Percentiles rank a stretch among this genome's conserved stretches.
These are phyloP conservation scores for Sporopachydermia lactativora DNA, from an alignment of 805 yeast species.

Conservation along the genomic window DNA sequence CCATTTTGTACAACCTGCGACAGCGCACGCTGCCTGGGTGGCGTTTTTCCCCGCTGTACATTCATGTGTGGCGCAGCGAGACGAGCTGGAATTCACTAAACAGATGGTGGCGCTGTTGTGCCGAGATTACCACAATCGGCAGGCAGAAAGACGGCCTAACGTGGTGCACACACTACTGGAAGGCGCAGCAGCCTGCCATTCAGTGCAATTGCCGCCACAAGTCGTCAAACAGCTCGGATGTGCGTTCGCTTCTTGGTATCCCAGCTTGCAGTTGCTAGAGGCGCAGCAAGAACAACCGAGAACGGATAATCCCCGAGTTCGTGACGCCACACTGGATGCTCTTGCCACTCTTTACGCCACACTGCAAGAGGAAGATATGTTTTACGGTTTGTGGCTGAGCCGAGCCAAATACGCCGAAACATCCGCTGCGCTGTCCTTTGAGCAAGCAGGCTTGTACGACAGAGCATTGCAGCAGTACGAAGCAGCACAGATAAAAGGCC, in stretches of 20 bases:
- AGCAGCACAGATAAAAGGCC: constrained; percentile 90
- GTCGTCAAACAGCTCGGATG: constrained; percentile 77
- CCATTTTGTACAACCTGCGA: constrained; percentile 66
- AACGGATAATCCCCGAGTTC: constrained; percentile 57
- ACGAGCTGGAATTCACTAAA: constrained; percentile 73
- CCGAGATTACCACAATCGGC: constrained; percentile 87
- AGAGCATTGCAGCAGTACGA: constrained; percentile 90
- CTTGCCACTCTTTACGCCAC: constrained; percentile 78
- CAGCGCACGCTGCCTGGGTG: constrained; percentile 76
- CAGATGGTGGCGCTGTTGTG: constrained; percentile 67
- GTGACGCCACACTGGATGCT: constrained; percentile 83
- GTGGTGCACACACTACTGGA: constrained; percentile 74
- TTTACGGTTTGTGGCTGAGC: constrained; percentile 95
- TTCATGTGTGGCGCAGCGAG: constrained; percentile 59
- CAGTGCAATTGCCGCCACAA: constrained; percentile 83
- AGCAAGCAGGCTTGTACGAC: constrained; percentile 91
- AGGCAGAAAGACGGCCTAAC: constrained; percentile 74
- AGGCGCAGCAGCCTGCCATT: constrained; percentile 64
- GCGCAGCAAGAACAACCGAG: constrained; percentile 43
- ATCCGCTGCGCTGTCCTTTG: constrained; percentile 82
- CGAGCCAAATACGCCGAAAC: constrained; percentile 92
- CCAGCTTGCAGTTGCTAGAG: constrained; percentile 75
- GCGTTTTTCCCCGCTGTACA: constrained; percentile 73
- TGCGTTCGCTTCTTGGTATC: constrained; percentile 84
- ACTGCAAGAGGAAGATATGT: constrained; percentile 90